These are phyloP conservation scores for Daldinia grandis DNA, from an alignment of 495 filamentous ascomycete species.

Conservation along the genomic window DNA sequence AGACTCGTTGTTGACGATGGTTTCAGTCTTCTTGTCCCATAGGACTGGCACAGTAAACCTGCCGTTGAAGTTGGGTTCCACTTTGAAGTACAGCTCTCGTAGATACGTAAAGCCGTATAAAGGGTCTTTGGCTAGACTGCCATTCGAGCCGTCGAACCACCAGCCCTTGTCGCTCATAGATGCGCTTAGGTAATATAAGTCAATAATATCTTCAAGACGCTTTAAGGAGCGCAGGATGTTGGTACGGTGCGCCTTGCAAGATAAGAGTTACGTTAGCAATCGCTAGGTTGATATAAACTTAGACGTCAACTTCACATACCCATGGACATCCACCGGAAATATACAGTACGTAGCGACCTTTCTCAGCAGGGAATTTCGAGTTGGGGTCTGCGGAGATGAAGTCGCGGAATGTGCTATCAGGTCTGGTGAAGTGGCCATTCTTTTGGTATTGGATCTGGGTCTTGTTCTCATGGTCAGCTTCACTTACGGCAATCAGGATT, in stretches of 20 bases:
- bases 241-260: conserved; percentile 66
- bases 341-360: conserved; percentile 74
- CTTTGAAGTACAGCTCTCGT: conserved; percentile 71
- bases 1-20: conserved; percentile 79
- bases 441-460: conserved; percentile 43
- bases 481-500: not conserved
- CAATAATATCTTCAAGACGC: conserved; percentile 69
- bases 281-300: not conserved
- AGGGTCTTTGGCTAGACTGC: conserved; percentile 64
- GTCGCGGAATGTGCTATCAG: conserved; percentile 58
- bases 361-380: conserved; percentile 69
- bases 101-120: conserved; percentile 69
- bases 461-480: conserved; percentile 26
- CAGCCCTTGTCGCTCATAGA: conserved; percentile 67
- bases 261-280: conserved; percentile 10
- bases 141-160: conserved; percentile 68
- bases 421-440: conserved; percentile 62
- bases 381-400: conserved; percentile 57
- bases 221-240: conserved; percentile 71
- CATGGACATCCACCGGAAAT: conserved; percentile 73
- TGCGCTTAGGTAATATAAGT: conserved; percentile 63
- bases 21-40: conserved; percentile 73
- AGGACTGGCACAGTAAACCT: conserved; percentile 75
- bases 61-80: conserved; percentile 67
- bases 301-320: conserved; percentile 42